Base-by-base conservation (phyloP, 2,329 filamentous ascomycete genomes). In the Fonsecaea pedrosoi region DNA sequence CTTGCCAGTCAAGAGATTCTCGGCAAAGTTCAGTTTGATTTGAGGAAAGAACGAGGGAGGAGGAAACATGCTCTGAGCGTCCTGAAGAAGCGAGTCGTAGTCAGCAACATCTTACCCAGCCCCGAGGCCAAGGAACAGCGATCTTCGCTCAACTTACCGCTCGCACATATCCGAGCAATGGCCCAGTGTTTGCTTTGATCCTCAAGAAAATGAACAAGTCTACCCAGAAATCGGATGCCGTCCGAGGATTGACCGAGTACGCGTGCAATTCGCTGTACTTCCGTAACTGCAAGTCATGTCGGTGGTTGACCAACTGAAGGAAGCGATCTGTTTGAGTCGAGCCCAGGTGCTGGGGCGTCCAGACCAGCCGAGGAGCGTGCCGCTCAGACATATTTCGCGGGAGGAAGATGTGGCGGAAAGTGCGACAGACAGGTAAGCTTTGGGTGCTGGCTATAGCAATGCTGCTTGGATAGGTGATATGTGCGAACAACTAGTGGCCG, bases 21-120 rank as follows among this genome's bases (percentile, higher is more conserved):
- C 48, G 18, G 48, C 48, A 54, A 54, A 54, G 48, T 54, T 54
- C 72, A 94, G 77, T 3, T 81, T 79, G 1, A 92, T 83, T 30
- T 92, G 92, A 1, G 87, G 81, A 76, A 94, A 95, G n/a, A 40
- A 60, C 9, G n/a, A 32, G 40, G 21, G 57, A 15, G 34, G 34
- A 4, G 57, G 57, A 15, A 40, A 60, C 57, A 60, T 18, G 15
- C 15, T 38, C 35, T 25, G n/a, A 60, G 37, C 54, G 30, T 35
- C 54, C 57, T 45, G 15, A 40, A 30, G 37, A 40, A 42, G 13
- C 15, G 13, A 32, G 30, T 60, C 8, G 12, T 1, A n/a, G 25
- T 40, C 40, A 60, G 57, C 30, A 3, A 37, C 30, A 60, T 32
- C n/a, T 32, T 18, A 37, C 8, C 21, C 21, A 6, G 30, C n/a